Evolutionary conservation across 169 alveolate genomes (phyloP).

Genomic region (Eimeria falciformis): DNA sequence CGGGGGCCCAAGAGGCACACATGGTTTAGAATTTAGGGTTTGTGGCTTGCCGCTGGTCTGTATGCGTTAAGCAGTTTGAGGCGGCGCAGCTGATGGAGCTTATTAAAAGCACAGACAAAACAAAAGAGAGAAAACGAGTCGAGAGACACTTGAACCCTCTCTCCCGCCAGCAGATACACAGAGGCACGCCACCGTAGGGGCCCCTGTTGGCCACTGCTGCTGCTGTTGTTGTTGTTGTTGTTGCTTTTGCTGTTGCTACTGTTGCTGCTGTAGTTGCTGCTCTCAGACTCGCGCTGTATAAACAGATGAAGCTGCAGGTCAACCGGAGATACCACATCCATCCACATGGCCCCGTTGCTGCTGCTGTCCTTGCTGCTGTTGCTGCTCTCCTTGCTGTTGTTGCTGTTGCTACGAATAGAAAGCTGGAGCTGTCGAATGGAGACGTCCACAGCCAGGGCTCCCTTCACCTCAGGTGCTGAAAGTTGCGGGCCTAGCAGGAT

Average conservation of each 20-base stretch:
- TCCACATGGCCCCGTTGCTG: slow-evolving; percentile 25
- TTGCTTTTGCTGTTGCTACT: slow-evolving; percentile 32
- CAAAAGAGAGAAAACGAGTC: background rate
- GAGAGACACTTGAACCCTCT: background rate
- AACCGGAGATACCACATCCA: slow-evolving; percentile 19
- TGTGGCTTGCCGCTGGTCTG: slow-evolving; percentile 56
- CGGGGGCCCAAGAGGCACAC: background rate
- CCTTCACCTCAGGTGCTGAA: slow-evolving; percentile 10
- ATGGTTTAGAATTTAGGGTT: slow-evolving; percentile 49
- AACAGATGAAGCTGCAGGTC: slow-evolving; percentile 52
- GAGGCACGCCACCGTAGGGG: slow-evolving; percentile 57
- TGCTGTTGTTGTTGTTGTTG: slow-evolving; percentile 50
- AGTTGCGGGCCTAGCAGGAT: slow-evolving; percentile 37
- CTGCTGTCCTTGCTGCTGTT: slow-evolving; percentile 4
- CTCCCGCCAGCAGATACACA: background rate
- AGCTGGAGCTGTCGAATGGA: slow-evolving; percentile 30
- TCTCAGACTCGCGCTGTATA: slow-evolving; percentile 7
- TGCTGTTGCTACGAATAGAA: slow-evolving; percentile 49
- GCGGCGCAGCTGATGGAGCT: background rate
- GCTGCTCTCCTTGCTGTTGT: slow-evolving; percentile 46
- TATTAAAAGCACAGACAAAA: background rate
- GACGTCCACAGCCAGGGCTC: slow-evolving; percentile 34
- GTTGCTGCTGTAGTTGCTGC: slow-evolving; percentile 28
- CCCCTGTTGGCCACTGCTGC: slow-evolving; percentile 49
- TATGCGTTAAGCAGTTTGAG: slow-evolving; percentile 48